Percentiles rank a stretch among this genome's conserved stretches.
phyloP scores from a whole-genome alignment of 345 rosid species.

The Reutealis trisperma region DNA sequence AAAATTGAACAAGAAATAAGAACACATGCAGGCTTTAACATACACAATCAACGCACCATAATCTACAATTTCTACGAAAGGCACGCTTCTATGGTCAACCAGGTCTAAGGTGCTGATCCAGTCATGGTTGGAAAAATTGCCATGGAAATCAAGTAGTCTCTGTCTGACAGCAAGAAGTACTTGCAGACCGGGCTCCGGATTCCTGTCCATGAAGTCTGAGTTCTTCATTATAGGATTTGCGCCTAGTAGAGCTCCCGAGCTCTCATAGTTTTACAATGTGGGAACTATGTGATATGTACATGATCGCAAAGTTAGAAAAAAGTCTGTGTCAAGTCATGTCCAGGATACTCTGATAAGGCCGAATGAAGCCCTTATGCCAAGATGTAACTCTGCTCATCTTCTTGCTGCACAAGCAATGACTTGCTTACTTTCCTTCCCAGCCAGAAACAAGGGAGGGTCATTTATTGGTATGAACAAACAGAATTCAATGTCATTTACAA shows the following conservation, averaged over 20 bases:
- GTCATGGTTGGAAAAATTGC: background rate
- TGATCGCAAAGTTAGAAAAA: constrained; percentile 15
- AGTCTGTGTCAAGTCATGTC: background rate
- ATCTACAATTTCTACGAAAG: constrained; percentile 8
- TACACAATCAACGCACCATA: constrained; percentile 6
- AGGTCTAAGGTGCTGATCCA: background rate
- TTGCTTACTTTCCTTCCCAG: constrained; percentile 5
- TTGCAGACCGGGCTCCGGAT: background rate
- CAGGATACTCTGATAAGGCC: background rate
- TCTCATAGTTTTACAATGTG: background rate
- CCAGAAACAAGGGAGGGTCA: background rate
- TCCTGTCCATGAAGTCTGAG: background rate
- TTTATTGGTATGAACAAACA: background rate
- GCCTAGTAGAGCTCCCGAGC: constrained; percentile 5
- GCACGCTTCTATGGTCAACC: background rate
- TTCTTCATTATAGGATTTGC: background rate
- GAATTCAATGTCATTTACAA: constrained; percentile 14
- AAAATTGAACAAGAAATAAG: background rate
- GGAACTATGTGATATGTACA: constrained; percentile 10
- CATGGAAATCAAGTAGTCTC: constrained; percentile 1
- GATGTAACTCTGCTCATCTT: background rate
- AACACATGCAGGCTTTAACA: background rate
- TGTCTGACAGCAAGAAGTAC: constrained; percentile 4
- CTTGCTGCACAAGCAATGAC: constrained; percentile 3
- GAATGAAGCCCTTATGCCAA: background rate